Evolutionary conservation across 352 stramenopile genomes (phyloP), one percentile per base, ranked within the genome.

Genomic region (Globisporangium spiculum): DNA sequence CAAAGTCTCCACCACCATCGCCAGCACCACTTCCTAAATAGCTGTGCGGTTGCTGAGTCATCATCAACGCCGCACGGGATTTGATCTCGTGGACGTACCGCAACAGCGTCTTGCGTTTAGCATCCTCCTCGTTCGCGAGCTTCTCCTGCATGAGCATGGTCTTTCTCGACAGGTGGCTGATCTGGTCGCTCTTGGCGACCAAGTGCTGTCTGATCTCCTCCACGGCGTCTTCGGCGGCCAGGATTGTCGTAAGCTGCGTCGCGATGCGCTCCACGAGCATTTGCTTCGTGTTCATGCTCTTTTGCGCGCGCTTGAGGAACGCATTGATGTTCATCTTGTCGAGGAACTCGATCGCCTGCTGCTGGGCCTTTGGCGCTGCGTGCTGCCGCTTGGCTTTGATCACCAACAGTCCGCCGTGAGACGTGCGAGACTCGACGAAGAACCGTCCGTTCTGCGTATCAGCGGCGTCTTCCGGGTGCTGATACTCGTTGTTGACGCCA

Each of bases 51-150:
- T 66, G 41, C n/a, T 62, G 53, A 53, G 55, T 48, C 55, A 61
- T 61, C 55, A 72, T 63, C 52, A 75, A n/a, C 62, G 72, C 67
- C 68, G 48, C 69, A 53, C 58, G 83, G 66, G 91, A 88, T 70
- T 98, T 98, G 41, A 98, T 91, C 63, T 97, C 90, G 57, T 98
- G 91, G 9, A 99, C 91, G 69, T 98, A 99, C 30, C 96, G 85
- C 36, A 99, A 72, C 44, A 99, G 78, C 18, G 95, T 98, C 56
- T 97, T 92, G 36, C 96, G 88, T 76, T 99, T 99, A 14, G 96
- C 96, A 56, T 99, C 97, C 75, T 99, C 96, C 71, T 98, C 96
- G 12, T 71, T 77, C 3, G 84, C 90, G 36, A 98, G 75, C 34
- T 86, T 81, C 55, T 97, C 88, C 63, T 98, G 91, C 60, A 97